These are phyloP conservation scores for Backusella liffmaniae DNA, from an alignment of 192 early-diverging fungal species.

Conservation along the genomic window DNA sequence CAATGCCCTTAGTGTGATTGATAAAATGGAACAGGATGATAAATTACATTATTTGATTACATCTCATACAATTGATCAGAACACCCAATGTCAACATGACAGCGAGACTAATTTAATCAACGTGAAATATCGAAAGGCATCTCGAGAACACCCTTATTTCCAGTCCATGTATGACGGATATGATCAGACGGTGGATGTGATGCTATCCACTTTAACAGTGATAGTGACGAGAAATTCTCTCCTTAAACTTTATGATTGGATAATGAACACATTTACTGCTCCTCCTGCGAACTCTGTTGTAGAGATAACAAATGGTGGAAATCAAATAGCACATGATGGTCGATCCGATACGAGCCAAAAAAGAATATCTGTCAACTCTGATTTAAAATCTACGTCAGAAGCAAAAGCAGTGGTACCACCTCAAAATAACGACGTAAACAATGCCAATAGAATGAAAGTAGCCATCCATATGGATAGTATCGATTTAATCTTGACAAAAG, in stretches of 20 bases:
- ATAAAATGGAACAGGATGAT: slow-evolving; percentile 50
- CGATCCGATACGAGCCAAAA: background rate
- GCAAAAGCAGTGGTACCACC: background rate
- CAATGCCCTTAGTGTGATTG: slow-evolving; percentile 71
- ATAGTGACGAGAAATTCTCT: slow-evolving; percentile 71
- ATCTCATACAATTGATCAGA: slow-evolving; percentile 39
- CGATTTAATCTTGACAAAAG: slow-evolving; percentile 53
- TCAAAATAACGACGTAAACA: background rate
- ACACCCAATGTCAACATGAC: slow-evolving; percentile 26
- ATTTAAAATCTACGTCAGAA: background rate
- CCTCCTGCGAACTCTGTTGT: background rate
- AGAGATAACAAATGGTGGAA: background rate
- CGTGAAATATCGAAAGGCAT: slow-evolving; percentile 61
- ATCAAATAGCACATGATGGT: background rate
- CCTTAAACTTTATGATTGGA: slow-evolving; percentile 72
- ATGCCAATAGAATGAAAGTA: slow-evolving; percentile 19
- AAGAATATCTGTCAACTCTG: background rate
- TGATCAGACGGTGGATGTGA: slow-evolving; percentile 69
- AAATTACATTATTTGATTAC: slow-evolving; percentile 60
- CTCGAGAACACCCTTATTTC: slow-evolving; percentile 60
- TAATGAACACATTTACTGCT: slow-evolving; percentile 57
- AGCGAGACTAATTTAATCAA: slow-evolving; percentile 41
- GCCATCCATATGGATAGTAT: slow-evolving; percentile 32
- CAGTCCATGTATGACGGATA: slow-evolving; percentile 55
- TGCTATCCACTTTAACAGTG: slow-evolving; percentile 61